These are phyloP conservation scores for Colletotrichum ledebouriae DNA, from an alignment of 2,329 filamentous ascomycete genomes.

Conservation along the genomic window DNA sequence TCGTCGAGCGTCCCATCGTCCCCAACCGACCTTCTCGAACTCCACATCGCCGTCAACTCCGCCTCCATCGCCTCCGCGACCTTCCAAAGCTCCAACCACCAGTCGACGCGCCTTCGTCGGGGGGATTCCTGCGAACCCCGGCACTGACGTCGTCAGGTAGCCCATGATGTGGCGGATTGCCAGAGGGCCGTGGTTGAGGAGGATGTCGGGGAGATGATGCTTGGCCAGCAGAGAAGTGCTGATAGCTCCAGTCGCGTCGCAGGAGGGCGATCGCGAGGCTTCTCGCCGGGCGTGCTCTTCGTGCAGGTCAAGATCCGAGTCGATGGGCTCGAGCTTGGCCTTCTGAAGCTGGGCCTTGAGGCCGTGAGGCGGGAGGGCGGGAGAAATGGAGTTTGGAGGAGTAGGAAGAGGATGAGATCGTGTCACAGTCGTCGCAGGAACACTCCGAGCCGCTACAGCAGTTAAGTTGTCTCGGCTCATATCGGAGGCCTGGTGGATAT, in stretches of 20 bases:
- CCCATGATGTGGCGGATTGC: slow-evolving; percentile 97
- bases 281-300: slow-evolving; percentile 50
- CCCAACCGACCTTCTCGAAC: slow-evolving; percentile 98
- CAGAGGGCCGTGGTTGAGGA: slow-evolving; percentile 89
- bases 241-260: slow-evolving; percentile 85
- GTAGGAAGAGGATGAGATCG: slow-evolving; percentile 80
- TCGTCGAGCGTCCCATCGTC: slow-evolving; percentile 89
- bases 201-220: slow-evolving; percentile 89
- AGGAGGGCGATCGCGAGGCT: slow-evolving; percentile 60
- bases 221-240: slow-evolving; percentile 88
- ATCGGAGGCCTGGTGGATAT: slow-evolving; percentile 73
- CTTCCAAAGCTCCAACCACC: slow-evolving; percentile 92
- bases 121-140: slow-evolving; percentile 90
- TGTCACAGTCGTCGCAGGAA: slow-evolving; percentile 69
- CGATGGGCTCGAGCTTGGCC: slow-evolving; percentile 74
- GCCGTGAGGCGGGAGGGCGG: slow-evolving; percentile 84
- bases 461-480: slow-evolving; percentile 76
- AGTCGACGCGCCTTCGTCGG: slow-evolving; percentile 91
- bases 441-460: slow-evolving; percentile 77
- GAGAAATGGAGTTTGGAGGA: slow-evolving; percentile 95
- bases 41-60: slow-evolving; percentile 78
- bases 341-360: slow-evolving; percentile 77
- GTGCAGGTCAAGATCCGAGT: slow-evolving; percentile 89
- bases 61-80: slow-evolving; percentile 73
- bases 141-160: slow-evolving; percentile 91